Base-by-base conservation (phyloP, 106 monocot species). In the Agapanthus africanus region DNA sequence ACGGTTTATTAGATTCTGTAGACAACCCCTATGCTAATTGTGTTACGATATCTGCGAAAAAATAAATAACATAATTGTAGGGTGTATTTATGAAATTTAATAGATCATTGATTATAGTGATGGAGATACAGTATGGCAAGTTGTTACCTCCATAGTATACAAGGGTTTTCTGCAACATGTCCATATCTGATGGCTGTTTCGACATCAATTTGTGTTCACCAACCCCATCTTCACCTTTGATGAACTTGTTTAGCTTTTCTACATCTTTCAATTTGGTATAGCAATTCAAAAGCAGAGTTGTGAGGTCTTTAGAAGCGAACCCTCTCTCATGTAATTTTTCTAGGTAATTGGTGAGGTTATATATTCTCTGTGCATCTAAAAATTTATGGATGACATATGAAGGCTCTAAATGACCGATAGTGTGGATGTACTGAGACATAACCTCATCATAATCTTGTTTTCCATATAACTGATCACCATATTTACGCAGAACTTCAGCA, bases 381-480 rank as follows among this genome's bases (percentile, higher is more conserved):
- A 97, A 97, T 74, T 97, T 97, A 56, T 97, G 95, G 65, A 97
- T 97, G 39, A 97, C 95, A 83, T 97, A 97, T 63, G 95, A 97
- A 37, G 95, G 95, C 62, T 97, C 95, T 39, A 97, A 88, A 79
- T 92, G 80, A 46, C 95, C 91, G 57, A 97, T 92, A 4, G 95
- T 97, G 32, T 83, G 74, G 35, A 97, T 97, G 71, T 97, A 97
- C 67, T 97, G 95, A 33, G 86, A 57, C 95, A 97, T 97, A 25
- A 91, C 86, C 71, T 89, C 95, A 75, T 97, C 84, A 87, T 89
- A 97, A 44, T 97, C 92, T 68, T 92, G 88, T 39, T 89, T 88
- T 5, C 78, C 78, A 88, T 97, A 97, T 61, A 97, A 76, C 71
- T 97, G 95, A 73, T 97, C 91, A 23, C 88, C 95, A 75, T 92